Base-by-base conservation (phyloP, 495 filamentous ascomycete genomes). In the Cladorrhinum samala region DNA sequence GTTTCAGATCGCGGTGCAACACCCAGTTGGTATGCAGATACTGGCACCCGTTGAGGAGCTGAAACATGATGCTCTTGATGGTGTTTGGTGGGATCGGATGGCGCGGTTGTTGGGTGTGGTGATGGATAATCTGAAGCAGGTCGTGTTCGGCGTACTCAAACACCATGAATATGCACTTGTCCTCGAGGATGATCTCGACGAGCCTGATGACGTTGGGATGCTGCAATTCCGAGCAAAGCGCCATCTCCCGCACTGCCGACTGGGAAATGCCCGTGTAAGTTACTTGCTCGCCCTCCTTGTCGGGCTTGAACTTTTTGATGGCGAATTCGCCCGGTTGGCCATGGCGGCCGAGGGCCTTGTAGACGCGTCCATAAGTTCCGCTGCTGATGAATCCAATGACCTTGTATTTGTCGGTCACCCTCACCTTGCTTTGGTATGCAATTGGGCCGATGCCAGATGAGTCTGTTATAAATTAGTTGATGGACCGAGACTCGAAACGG, bases 271-370 rank as follows among this genome's bases (percentile, higher is more conserved):
- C 93, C 5, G 93, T 95, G 70, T 99, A 99, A 57, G 94, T 87
- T 46, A 95, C 78, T 53, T 84, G 77, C 68, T 97, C 94, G 38
- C 92, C 93, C 71, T 99, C 93, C 74, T 97, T 97, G 71, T 99
- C 93, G 36, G 93, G 93, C 73, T 99, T 99, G 83, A 99, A 99
- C 83, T 96, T 96, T 70, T 97, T 97, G 72, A 97, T 97, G 49
- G 92, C 92, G 67, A 94, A 95, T 62, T 94, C 91, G 55, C 87
- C 90, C 2, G 69, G 61, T 55, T 77, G 75, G 54, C 73, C 75
- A 70, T 91, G 84, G 60, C 84, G 86, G 57, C 88, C 86, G 13
- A 86, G 69, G 17, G 93, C 93, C 66, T 97, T 99, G 80, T 97
- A 99, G 11, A 99, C 93, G 3, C 92, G 84, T 21, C 93, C 93